Evolutionary conservation across 2,329 filamentous ascomycete genomes (phyloP).

Genomic region (Diaporthe caulivora): DNA sequence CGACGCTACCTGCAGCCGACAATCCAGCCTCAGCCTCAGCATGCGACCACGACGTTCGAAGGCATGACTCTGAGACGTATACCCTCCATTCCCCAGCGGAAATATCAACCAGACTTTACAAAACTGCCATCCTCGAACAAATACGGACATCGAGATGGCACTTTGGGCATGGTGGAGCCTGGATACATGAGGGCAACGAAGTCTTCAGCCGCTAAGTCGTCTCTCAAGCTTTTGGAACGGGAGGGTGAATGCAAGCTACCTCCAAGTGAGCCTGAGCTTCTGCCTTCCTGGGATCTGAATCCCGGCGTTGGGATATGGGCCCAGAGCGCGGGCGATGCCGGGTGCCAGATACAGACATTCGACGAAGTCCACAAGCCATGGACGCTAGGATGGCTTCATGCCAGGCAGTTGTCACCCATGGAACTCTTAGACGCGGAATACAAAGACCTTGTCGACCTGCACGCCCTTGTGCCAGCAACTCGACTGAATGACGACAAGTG

Average conservation of each 20-base stretch:
- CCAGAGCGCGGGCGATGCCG: background rate
- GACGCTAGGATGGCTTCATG: background rate
- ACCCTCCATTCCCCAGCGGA: background rate
- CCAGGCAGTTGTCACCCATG: background rate
- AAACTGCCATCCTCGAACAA: background rate
- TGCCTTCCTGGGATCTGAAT: too few species aligned
- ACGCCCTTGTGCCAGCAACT: background rate
- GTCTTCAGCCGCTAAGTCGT: background rate
- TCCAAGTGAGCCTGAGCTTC: background rate
- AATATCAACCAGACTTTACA: background rate
- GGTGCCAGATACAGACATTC: rapidly evolving
- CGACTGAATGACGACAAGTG: background rate
- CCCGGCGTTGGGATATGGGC: background rate
- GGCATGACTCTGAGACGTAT: background rate
- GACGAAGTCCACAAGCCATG: background rate
- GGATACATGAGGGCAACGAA: background rate
- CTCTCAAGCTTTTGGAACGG: background rate
- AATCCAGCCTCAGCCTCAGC: background rate
- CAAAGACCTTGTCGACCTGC: background rate
- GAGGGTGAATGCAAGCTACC: background rate
- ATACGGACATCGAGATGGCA: background rate
- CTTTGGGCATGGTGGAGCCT: background rate
- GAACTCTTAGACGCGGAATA: background rate
- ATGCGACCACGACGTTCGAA: background rate
- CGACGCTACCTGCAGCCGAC: background rate